These are phyloP conservation scores for Serpula lacrymans DNA, from an alignment of 768 basidiomycete genomes.

Conservation along the genomic window DNA sequence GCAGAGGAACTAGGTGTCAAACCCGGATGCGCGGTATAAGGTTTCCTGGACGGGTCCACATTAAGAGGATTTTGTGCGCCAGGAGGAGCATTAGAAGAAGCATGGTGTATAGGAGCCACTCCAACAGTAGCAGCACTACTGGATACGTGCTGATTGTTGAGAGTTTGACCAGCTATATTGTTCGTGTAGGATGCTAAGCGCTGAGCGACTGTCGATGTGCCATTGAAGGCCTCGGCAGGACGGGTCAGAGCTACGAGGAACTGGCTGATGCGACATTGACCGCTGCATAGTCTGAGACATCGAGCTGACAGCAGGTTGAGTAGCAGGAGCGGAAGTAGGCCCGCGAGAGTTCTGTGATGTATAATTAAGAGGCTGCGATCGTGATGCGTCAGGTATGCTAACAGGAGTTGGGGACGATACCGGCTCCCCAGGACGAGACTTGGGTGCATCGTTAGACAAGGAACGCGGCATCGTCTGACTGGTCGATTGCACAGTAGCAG, in stretches of 20 bases:
- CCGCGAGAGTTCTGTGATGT: conserved; percentile 11
- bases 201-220: conserved; percentile 12
- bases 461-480: no score
- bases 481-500: no score
- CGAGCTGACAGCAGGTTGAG: conserved; percentile 13
- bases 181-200: conserved; percentile 1
- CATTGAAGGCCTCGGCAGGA: conserved; percentile 7
- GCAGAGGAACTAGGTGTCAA: no score
- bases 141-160: conserved; percentile 18
- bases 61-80: no score
- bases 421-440: no score
- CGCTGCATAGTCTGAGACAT: conserved; percentile 16
- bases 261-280: conserved; percentile 9
- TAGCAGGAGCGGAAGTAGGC: conserved; percentile 19
- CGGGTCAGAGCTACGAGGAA: conserved; percentile 17
- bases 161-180: conserved; percentile 10
- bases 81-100: no score
- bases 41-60: no score
- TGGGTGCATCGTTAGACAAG: no score
- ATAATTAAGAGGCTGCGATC: no score
- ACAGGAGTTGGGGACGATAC: conserved; percentile 4
- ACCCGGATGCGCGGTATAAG: no score
- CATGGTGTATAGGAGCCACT: conserved; percentile 13
- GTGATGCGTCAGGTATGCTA: no score
- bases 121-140: conserved; percentile 13